phyloP scores from a whole-genome alignment of 192 early-diverging fungal species.

The Podila horticola region DNA sequence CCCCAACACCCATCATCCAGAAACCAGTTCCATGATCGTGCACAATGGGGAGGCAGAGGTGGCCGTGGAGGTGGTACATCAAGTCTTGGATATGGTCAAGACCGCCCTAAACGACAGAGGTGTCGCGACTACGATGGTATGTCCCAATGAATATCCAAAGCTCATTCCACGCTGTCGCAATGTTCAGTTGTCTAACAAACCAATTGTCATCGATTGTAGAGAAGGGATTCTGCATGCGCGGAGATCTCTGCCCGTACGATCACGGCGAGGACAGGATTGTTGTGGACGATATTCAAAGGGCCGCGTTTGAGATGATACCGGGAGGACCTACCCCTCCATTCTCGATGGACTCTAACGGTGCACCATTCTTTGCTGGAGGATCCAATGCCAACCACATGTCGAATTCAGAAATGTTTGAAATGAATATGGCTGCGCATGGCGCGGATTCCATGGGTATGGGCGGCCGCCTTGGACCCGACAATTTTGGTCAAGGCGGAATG shows the following conservation, averaged over 20 bases:
- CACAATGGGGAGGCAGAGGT: conserved; percentile 42
- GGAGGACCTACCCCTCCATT: conserved; percentile 43
- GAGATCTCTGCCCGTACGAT: conserved; percentile 83
- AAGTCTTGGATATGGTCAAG: conserved; percentile 40
- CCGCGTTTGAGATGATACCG: conserved; percentile 51
- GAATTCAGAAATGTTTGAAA: conserved; percentile 61
- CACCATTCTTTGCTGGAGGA: conserved; percentile 56
- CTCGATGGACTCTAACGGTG: conserved; percentile 39
- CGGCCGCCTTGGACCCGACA: conserved; percentile 2
- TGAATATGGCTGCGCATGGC: conserved; percentile 56
- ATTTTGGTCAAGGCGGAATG: conserved; percentile 21
- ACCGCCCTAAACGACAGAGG: conserved; percentile 50
- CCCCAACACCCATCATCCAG: neutral
- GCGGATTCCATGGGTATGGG: neutral
- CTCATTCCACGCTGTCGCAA: neutral
- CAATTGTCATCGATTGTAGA: conserved; percentile 55
- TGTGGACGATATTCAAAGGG: conserved; percentile 62
- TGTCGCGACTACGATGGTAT: conserved; percentile 85
- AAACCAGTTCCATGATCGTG: conserved; percentile 7
- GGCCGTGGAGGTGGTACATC: conserved; percentile 53
- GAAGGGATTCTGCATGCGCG: conserved; percentile 82
- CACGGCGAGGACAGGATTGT: conserved; percentile 78
- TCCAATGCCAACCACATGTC: conserved; percentile 34
- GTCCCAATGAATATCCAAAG: neutral
- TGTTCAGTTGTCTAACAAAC: neutral